phyloP scores from a whole-genome alignment of 129 eudicot species.

The Ambrosia trifida region DNA sequence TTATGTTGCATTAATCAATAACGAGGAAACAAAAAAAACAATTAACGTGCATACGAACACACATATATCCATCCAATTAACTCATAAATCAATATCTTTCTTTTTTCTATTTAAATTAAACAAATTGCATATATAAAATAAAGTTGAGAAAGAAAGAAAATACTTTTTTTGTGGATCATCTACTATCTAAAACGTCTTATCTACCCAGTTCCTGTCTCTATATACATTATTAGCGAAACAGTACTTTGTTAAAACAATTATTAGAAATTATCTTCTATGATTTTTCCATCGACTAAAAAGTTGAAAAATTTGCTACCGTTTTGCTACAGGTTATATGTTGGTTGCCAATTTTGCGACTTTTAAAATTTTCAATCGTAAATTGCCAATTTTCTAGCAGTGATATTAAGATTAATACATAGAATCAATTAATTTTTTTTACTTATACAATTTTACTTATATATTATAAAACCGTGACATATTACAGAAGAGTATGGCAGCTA shows the following conservation, averaged over 20 bases:
- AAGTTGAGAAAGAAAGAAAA: slow-evolving; percentile 3
- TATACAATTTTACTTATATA: too few relatives aligned
- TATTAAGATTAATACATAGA: background rate
- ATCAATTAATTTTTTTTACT: too few relatives aligned
- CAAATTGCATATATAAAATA: background rate
- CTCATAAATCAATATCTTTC: slow-evolving; percentile 9
- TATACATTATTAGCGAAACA: too few relatives aligned
- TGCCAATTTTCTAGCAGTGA: background rate
- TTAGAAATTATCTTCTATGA: too few relatives aligned
- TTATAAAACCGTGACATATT: too few relatives aligned
- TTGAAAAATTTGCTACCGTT: too few relatives aligned
- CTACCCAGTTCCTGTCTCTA: background rate
- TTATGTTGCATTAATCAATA: background rate
- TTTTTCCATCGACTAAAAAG: too few relatives aligned
- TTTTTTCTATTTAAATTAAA: slow-evolving; percentile 13
- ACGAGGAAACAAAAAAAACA: background rate
- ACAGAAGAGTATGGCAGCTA: too few relatives aligned
- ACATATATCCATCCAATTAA: slow-evolving; percentile 18
- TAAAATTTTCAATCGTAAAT: too few relatives aligned
- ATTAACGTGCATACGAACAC: slow-evolving; percentile 4
- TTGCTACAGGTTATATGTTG: too few relatives aligned
- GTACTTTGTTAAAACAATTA: too few relatives aligned
- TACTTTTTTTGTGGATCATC: slow-evolving; percentile 14
- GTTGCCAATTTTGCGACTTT: too few relatives aligned
- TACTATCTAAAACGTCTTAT: slow-evolving; percentile 14